phyloP scores from a whole-genome alignment of 305 asterid species.

The Solanum aculeatissimum region DNA sequence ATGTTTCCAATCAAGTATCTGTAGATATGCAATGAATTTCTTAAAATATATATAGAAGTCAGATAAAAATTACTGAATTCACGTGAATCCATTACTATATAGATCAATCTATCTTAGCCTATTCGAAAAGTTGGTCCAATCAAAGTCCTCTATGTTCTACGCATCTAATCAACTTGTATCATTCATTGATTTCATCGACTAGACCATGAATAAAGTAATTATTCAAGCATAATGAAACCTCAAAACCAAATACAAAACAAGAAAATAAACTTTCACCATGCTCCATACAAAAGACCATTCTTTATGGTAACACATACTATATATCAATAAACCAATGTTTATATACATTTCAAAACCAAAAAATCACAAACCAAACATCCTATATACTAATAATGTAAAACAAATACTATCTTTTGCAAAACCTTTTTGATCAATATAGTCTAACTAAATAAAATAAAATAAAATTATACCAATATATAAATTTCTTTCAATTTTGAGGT shows the following conservation, averaged over 20 bases:
- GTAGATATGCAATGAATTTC: neutral
- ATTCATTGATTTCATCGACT: neutral
- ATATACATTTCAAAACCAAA: neutral
- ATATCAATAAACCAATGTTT: neutral
- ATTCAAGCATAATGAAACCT: neutral
- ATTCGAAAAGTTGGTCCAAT: neutral
- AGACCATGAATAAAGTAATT: neutral
- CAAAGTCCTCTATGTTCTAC: neutral
- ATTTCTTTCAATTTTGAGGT: slow-evolving; percentile 18
- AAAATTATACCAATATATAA: neutral
- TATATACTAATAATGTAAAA: neutral
- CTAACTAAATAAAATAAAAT: neutral
- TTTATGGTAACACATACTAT: neutral
- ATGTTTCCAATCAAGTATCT: neutral
- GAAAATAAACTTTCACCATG: neutral
- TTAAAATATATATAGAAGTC: neutral
- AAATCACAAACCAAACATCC: neutral
- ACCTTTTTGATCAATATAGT: neutral
- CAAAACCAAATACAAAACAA: neutral
- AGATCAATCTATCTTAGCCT: neutral
- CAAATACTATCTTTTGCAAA: neutral
- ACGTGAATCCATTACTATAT: neutral
- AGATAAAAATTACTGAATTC: neutral
- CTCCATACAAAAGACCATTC: neutral
- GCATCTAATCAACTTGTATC: neutral